A percentile compares a stretch with the other conserved stretches of the same genome.
Conservation (phyloP, 2,329 filamentous ascomycete genomes). For the Botrytis sinoallii region DNA sequence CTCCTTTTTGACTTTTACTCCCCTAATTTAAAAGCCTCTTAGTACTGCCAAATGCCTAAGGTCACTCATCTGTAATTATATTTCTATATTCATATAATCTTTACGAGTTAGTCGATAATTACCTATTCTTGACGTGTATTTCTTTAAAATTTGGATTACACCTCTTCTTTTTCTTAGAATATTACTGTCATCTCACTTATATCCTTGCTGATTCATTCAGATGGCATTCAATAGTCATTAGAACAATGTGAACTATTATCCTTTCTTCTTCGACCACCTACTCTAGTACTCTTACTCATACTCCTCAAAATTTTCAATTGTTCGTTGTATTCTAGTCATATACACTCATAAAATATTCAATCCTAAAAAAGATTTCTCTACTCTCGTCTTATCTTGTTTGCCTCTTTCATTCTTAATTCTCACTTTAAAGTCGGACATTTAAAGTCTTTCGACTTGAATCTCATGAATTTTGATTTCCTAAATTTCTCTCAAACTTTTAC, state of each 20-base stretch:
- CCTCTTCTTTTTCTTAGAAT: no score
- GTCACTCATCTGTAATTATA: no score
- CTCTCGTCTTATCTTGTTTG: not conserved
- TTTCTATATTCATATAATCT: no score
- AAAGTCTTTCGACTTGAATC: not conserved
- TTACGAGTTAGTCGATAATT: no score
- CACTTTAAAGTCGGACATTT: not conserved
- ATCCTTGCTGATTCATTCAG: not conserved
- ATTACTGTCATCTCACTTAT: not conserved
- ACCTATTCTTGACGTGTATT: no score
- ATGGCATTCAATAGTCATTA: not conserved
- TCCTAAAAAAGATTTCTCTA: not conserved
- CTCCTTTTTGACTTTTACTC: no score
- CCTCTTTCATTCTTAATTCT: not conserved
- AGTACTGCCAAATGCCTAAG: accelerated
- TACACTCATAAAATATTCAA: not conserved
- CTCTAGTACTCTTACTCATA: not conserved
- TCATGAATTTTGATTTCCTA: not conserved
- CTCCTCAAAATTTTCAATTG: accelerated
- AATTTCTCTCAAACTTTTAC: accelerated
- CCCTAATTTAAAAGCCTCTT: no score
- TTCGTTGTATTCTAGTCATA: not conserved
- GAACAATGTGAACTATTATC: accelerated
- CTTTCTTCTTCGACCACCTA: not conserved
- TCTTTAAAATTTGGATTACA: no score